phyloP scores from a whole-genome alignment of 805 yeast genomes.

The Kluyveromyces starmeri region DNA sequence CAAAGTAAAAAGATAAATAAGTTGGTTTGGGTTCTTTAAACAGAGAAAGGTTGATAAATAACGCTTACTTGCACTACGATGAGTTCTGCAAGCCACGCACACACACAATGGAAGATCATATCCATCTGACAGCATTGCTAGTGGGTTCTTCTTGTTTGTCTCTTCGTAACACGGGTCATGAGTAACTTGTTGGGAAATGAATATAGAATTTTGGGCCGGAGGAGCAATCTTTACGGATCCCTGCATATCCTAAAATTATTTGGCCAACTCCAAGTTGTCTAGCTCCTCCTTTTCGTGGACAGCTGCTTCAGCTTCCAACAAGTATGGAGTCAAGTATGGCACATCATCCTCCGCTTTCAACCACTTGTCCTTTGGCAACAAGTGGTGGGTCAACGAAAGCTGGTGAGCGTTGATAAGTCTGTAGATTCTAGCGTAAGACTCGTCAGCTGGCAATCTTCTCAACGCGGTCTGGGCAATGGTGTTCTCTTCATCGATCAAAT shows the following conservation, averaged over 20 bases:
- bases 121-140: too few species aligned
- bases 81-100: too few species aligned
- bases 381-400: conserved; percentile 70
- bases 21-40: too few species aligned
- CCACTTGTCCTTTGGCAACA: conserved; percentile 74
- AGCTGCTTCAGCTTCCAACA: conserved; percentile 92
- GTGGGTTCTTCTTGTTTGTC: neutral
- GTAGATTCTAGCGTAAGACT: conserved; percentile 82
- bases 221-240: too few species aligned
- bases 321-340: conserved; percentile 78
- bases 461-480: conserved; percentile 82
- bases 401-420: conserved; percentile 92
- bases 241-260: conserved; percentile 12
- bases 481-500: conserved; percentile 78
- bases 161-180: conserved; percentile 1
- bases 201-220: too few species aligned
- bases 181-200: neutral
- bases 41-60: too few species aligned
- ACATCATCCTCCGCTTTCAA: conserved; percentile 71
- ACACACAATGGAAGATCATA: too few species aligned
- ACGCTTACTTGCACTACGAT: too few species aligned
- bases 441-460: conserved; percentile 75
- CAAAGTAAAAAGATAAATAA: conserved; percentile 1
- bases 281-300: conserved; percentile 78
- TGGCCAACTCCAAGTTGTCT: conserved; percentile 55